These are phyloP conservation scores for Amanita muscaria DNA, from an alignment of 768 basidiomycete genomes.

Conservation along the genomic window DNA sequence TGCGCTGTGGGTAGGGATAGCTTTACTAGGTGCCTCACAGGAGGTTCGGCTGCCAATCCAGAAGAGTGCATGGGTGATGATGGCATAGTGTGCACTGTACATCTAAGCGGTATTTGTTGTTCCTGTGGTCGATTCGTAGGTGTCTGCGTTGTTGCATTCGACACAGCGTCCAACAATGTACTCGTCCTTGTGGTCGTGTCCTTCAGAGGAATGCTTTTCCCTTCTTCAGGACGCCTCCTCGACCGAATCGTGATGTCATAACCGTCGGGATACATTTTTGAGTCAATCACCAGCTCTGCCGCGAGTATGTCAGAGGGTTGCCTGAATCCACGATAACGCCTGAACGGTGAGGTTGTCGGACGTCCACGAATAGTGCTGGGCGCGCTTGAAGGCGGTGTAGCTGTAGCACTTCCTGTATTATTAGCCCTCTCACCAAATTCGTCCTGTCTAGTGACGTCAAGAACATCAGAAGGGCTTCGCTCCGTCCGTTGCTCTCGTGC, in stretches of 20 bases:
- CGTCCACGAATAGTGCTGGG: slow-evolving; percentile 19
- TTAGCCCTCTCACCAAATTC: background rate
- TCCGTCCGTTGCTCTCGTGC: background rate
- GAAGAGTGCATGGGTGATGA: slow-evolving; percentile 77
- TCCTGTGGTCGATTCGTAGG: background rate
- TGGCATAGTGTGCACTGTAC: slow-evolving; percentile 67
- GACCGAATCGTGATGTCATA: slow-evolving; percentile 48
- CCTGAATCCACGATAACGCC: slow-evolving; percentile 43
- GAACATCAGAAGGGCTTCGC: no score
- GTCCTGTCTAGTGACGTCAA: background rate
- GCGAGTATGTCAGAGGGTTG: slow-evolving; percentile 64
- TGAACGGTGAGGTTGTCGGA: slow-evolving; percentile 51
- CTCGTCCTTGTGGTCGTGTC: slow-evolving; percentile 3
- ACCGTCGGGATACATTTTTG: slow-evolving; percentile 72
- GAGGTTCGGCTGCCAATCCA: slow-evolving; percentile 37
- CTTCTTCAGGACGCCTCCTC: slow-evolving; percentile 27
- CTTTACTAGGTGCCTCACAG: slow-evolving; percentile 70
- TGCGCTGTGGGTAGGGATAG: slow-evolving; percentile 77
- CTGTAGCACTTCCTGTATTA: background rate
- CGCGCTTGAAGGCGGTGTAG: background rate
- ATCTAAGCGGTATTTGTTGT: slow-evolving; percentile 41
- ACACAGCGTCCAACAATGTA: background rate
- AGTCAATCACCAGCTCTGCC: slow-evolving; percentile 73
- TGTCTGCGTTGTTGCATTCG: background rate
- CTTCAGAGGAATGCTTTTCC: slow-evolving; percentile 19